Evolutionary conservation across 2,329 filamentous ascomycete species (phyloP), one percentile per base, ranked within the genome.

Genomic region (Aspergillus sclerotialis): DNA sequence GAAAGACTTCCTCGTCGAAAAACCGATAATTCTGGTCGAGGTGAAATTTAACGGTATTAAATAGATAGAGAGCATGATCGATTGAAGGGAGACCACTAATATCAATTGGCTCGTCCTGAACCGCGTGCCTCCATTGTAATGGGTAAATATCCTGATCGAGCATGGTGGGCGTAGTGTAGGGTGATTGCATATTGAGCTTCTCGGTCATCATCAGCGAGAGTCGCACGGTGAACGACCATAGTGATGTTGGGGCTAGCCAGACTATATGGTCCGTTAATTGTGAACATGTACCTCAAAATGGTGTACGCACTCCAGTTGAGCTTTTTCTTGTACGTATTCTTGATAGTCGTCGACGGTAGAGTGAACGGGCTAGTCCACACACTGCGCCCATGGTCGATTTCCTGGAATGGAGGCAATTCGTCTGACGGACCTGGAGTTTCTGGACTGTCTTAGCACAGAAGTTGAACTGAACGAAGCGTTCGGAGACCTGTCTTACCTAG

Each of bases 221-320:
- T n/a, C 49, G 43, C 7, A 43, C 37, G 5, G 49, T 52, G 28
- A 52, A 44, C 9, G 48, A 52, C 48, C 49, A 52, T 10, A 42
- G 26, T 2, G 49, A 52, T 2, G 46, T 39, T 0, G 48, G 48
- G 2, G 49, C 46, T 9, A 51, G 32, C 48, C 48, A 51, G 28
- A 46, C 48, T 45, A 16, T 24, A 15, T 16, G 1, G 14, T 12
- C 30, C 5, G 18, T 38, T 3, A 38, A 28, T 13, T 32, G 4
- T 25, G 9, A 23, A 16, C 3, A 18, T 14, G 1, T 8, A 32
- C 5, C 10, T 9, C 24, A 7, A 30, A 8, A 24, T 3, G 2
- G 24, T 16, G 7, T 4, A n/a, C 58, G 35, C 35, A 65, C 62
- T 62, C 62, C 62, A 65, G 9, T 50, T 54, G 2, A 39, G 38